Evolutionary conservation across 768 basidiomycete species (phyloP).

Genomic region (Termitomyces sp.): DNA sequence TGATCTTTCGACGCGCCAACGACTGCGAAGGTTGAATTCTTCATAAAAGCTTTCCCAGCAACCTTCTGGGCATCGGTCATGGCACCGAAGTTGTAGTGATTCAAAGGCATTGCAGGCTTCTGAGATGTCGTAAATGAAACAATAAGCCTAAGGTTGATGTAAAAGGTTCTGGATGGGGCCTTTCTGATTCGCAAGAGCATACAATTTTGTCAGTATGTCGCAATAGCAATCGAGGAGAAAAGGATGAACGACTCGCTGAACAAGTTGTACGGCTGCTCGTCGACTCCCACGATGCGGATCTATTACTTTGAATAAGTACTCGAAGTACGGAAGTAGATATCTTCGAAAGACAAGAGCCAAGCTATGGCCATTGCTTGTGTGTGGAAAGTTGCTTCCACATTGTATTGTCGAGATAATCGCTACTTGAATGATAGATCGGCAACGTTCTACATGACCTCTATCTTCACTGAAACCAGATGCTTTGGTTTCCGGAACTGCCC

Average conservation of each 20-base stretch:
- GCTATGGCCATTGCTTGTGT: not conserved
- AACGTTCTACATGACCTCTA: slow-evolving; percentile 11
- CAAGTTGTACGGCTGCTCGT: not conserved
- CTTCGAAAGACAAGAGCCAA: not conserved
- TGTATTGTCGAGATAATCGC: not conserved
- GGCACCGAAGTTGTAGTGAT: slow-evolving; percentile 8
- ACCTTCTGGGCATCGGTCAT: slow-evolving; percentile 16
- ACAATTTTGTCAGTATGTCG: slow-evolving; percentile 4
- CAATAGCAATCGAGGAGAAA: not conserved
- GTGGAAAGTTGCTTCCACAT: not conserved
- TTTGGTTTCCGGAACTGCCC: slow-evolving; percentile 19
- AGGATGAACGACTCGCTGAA: not conserved
- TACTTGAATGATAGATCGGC: slow-evolving; percentile 3
- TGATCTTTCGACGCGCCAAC: slow-evolving; percentile 80
- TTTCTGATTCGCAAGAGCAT: slow-evolving; percentile 4
- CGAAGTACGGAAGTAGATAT: not conserved
- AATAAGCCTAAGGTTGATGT: not conserved
- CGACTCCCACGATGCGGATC: not conserved
- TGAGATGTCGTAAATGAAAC: not conserved
- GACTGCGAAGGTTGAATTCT: slow-evolving; percentile 64
- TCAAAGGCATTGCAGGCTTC: slow-evolving; percentile 13
- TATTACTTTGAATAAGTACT: not conserved
- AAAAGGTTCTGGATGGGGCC: not conserved
- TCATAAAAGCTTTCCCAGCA: slow-evolving; percentile 55
- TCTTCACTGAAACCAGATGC: slow-evolving; percentile 11